Conservation (phyloP, 768 basidiomycete species). For the Tulasnella calospora region DNA sequence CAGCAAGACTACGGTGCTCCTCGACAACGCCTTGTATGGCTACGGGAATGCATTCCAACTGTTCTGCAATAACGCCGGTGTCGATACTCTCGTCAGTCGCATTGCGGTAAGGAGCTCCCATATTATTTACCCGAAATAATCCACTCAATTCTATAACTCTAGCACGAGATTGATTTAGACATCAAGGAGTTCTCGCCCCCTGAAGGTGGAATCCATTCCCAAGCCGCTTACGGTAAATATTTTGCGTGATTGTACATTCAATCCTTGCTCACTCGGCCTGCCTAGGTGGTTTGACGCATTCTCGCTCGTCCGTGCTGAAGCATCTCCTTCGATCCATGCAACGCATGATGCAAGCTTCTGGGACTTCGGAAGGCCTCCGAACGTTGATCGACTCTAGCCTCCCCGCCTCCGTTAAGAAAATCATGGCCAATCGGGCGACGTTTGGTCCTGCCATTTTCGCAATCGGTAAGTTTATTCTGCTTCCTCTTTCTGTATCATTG, state of each 20-base stretch:
- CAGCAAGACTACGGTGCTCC: conserved; percentile 84
- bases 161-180: conserved; percentile 66
- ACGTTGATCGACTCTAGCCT: conserved; percentile 89
- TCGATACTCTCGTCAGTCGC: conserved; percentile 76
- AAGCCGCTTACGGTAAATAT: conserved; percentile 50
- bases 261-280: neutral
- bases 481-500: conserved; percentile 8
- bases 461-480: conserved; percentile 52
- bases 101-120: conserved; percentile 62
- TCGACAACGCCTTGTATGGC: conserved; percentile 89
- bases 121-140: neutral
- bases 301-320: conserved; percentile 77
- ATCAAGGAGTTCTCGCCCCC: conserved; percentile 53
- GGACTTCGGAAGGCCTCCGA: conserved; percentile 88
- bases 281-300: conserved; percentile 66
- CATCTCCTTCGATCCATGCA: conserved; percentile 88
- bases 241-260: conserved; percentile 6
- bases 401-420: conserved; percentile 77
- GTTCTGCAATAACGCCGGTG: conserved; percentile 78
- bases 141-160: neutral
- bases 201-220: conserved; percentile 44
- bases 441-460: conserved; percentile 87
- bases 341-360: conserved; percentile 95
- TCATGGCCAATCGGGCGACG: conserved; percentile 72
- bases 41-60: conserved; percentile 82